Evolutionary conservation across 306 rosid genomes (phyloP).

Genomic region (Oxytropis ochrocephala): DNA sequence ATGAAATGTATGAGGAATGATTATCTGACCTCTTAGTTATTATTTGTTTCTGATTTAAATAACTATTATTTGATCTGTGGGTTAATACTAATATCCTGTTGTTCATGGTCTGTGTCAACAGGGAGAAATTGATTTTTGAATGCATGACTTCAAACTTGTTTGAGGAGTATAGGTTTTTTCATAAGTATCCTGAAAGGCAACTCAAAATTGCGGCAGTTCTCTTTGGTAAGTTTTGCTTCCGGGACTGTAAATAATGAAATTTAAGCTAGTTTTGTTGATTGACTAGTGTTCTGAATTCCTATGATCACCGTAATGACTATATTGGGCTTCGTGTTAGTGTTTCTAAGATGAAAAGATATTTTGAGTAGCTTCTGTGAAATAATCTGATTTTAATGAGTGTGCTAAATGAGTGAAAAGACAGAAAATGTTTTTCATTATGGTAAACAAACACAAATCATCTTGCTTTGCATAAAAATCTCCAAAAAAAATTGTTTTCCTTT

Average conservation of each 20-base stretch:
- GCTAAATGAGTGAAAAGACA: no score
- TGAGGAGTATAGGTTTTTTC: conserved; percentile 91
- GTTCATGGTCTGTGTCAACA: conserved; percentile 31
- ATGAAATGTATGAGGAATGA: neutral
- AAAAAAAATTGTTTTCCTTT: no score
- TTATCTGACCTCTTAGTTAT: neutral
- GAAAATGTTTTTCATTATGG: no score
- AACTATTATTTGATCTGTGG: neutral
- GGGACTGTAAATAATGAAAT: conserved; percentile 17
- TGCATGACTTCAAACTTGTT: conserved; percentile 94
- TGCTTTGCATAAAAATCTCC: no score
- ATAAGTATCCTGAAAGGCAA: conserved; percentile 96
- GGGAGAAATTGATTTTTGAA: conserved; percentile 80
- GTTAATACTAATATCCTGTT: conserved; percentile 5
- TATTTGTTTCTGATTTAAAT: no score
- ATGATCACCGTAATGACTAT: neutral
- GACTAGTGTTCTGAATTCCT: neutral
- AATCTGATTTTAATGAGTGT: no score
- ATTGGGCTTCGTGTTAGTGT: neutral
- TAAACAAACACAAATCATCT: no score
- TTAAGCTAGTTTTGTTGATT: neutral
- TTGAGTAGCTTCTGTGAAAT: no score
- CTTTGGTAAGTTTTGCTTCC: conserved; percentile 62
- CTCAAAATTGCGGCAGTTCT: conserved; percentile 87
- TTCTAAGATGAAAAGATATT: neutral